Base-by-base conservation (phyloP, 2,329 filamentous ascomycete genomes). In the Hypomyces rosellus region DNA sequence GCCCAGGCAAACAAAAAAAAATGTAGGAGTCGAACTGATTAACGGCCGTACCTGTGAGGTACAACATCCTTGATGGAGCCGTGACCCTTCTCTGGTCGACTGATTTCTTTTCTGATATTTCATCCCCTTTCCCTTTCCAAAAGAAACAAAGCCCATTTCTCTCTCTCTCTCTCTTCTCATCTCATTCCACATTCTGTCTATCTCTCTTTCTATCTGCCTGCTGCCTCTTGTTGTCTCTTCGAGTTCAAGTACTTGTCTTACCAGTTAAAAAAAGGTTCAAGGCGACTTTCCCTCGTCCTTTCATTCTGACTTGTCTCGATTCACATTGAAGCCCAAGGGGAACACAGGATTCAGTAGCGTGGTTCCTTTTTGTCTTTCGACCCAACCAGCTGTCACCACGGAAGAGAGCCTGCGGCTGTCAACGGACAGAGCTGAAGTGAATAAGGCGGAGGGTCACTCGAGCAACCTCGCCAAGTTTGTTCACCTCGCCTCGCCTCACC, bases 341-440 rank as follows among this genome's bases (percentile, higher is more conserved):
- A 50, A 50, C 50, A 46, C 50, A 52, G 43, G 36, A 34, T 34
- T 50, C 47, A 46, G 50, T 46, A 48, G 36, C 47, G 22, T 43
- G 42, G 34, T 46, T 46, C 50, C 43, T n/a, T 5, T 50, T 30
- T 34, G 22, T 42, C 37, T 20, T 33, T 45, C 34, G 42, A 39
- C 20, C 15, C 41, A 49, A 45, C 40, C 39, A 38, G 33, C 16
- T 43, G 34, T 14, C 22, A n/a, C 2, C 14, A 16, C 47, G 34
- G 41, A 6, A n/a, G 4, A 34, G 18, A 40, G 12, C 41, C 5
- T 41, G 39, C 13, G 34, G 34, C 38, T 34, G 30, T 34, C 30
- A 34, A 45, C 30, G 43, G 20, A 36, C 14, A 3, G 7, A 34
- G 43, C 43, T 45, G 30, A 34, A 15, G 22, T 34, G 43, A 34